These are phyloP conservation scores for Cyclostephanos tholiformis DNA, from an alignment of 108 stramenopile genomes.

Conservation along the genomic window DNA sequence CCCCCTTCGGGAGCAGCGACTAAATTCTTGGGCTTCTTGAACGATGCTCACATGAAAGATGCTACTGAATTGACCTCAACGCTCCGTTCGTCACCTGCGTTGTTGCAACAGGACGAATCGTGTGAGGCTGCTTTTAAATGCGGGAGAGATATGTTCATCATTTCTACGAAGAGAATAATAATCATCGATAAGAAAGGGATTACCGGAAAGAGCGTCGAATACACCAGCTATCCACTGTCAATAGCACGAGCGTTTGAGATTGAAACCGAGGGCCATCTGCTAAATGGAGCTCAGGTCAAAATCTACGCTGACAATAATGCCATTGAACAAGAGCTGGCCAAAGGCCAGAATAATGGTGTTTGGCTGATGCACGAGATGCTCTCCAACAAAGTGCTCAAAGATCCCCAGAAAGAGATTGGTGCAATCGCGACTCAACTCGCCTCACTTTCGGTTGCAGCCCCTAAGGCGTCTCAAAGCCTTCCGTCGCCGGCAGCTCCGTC, in stretches of 20 bases:
- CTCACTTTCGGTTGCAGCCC: not conserved
- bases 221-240: constrained; percentile 56
- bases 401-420: constrained; percentile 17
- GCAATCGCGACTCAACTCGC: constrained; percentile 16
- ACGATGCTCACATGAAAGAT: constrained; percentile 56
- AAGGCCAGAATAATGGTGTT: constrained; percentile 40
- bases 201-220: constrained; percentile 63
- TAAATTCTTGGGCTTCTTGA: constrained; percentile 39
- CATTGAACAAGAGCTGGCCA: constrained; percentile 49
- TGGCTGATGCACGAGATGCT: constrained; percentile 48
- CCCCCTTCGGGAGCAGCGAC: constrained; percentile 31
- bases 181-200: constrained; percentile 67
- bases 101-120: constrained; percentile 63
- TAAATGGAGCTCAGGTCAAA: constrained; percentile 44
- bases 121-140: constrained; percentile 54
- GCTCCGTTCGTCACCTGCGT: constrained; percentile 53
- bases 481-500: not conserved
- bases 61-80: constrained; percentile 43
- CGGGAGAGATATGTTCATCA: constrained; percentile 61
- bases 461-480: not conserved
- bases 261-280: constrained; percentile 61
- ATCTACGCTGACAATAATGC: constrained; percentile 43
- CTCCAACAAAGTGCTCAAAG: constrained; percentile 35
- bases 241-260: constrained; percentile 32
- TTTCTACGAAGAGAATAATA: constrained; percentile 61